Conservation (phyloP, 2,329 filamentous ascomycete species). For the Ustulina deusta region DNA sequence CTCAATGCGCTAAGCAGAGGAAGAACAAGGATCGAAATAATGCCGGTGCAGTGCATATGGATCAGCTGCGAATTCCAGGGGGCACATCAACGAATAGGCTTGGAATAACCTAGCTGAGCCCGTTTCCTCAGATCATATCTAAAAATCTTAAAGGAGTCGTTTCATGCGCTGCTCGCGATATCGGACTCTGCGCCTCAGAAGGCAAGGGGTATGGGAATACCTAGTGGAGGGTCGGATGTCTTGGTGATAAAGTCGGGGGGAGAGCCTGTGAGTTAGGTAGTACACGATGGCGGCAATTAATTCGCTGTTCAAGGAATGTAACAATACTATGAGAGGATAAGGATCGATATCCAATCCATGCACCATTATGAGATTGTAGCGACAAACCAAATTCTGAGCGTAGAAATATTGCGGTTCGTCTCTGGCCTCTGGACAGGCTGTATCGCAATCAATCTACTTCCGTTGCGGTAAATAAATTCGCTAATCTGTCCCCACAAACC, state of each 20-base stretch:
- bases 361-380: background rate
- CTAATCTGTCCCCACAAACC: background rate
- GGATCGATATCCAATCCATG: background rate
- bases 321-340: background rate
- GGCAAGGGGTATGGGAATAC: background rate
- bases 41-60: conserved; percentile 4
- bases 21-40: background rate
- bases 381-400: background rate
- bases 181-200: background rate
- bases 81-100: too few species aligned
- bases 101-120: conserved; percentile 10
- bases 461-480: background rate
- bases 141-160: background rate
- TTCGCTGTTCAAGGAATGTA: background rate
- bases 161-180: background rate
- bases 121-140: conserved; percentile 11
- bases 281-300: background rate
- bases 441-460: background rate
- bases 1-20: conserved; percentile 1
- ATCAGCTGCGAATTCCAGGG: background rate
- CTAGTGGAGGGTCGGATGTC: background rate
- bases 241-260: background rate
- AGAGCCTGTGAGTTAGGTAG: too few species aligned
- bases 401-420: background rate
- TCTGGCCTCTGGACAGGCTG: background rate